Evolutionary conservation across 192 early-diverging fungal genomes (phyloP).

Genomic region (Backusella circina): DNA sequence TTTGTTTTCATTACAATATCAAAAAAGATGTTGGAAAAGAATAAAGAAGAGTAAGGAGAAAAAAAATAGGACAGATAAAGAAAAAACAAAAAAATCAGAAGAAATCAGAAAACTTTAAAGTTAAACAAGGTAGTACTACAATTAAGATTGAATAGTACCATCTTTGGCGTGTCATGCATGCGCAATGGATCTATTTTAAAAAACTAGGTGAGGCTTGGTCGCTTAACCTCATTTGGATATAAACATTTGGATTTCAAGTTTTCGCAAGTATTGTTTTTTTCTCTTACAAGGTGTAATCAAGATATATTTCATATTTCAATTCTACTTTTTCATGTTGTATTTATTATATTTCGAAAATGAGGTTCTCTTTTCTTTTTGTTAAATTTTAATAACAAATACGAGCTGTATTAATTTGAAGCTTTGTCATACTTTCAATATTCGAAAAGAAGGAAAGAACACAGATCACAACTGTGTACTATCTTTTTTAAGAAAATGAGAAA

Average conservation of each 20-base stretch:
- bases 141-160: background rate
- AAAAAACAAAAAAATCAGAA: background rate
- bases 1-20: background rate
- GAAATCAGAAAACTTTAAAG: background rate
- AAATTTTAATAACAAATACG: background rate
- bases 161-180: background rate
- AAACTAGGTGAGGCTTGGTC: background rate
- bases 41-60: background rate
- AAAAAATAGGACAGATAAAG: background rate
- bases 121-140: background rate
- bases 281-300: background rate
- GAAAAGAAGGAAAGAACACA: background rate
- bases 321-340: too few species aligned
- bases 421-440: background rate
- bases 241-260: background rate
- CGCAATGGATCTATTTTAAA: background rate
- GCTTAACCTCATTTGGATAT: background rate
- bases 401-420: background rate
- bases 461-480: too few species aligned
- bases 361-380: too few species aligned
- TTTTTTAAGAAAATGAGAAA: too few species aligned
- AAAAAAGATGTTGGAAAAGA: background rate
- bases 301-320: too few species aligned
- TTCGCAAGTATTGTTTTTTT: background rate
- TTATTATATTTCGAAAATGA: too few species aligned